Conservation (phyloP, 306 rosid species). For the Vicia faba region DNA sequence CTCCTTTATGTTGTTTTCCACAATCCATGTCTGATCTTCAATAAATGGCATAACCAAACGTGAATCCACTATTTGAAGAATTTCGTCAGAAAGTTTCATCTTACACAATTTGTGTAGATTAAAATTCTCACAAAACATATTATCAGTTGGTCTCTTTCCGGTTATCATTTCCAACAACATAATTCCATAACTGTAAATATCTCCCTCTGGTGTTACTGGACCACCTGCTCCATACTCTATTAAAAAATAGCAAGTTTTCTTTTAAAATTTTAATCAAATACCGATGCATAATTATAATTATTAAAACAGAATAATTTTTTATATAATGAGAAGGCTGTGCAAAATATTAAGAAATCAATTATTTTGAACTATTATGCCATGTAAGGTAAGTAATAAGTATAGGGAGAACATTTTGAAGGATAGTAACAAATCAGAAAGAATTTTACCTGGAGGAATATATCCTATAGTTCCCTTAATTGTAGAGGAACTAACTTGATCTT, state of each 20-base stretch:
- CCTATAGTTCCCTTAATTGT: slow-evolving; percentile 43
- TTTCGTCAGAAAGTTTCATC: slow-evolving; percentile 23
- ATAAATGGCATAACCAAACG: not conserved
- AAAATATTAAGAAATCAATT: no score
- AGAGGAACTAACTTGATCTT: slow-evolving; percentile 32
- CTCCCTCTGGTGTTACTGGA: no score
- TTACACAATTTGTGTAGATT: slow-evolving; percentile 30
- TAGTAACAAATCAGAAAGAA: not conserved
- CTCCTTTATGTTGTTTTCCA: not conserved
- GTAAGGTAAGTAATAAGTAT: no score
- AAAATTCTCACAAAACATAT: slow-evolving; percentile 20
- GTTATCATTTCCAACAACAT: slow-evolving; percentile 7
- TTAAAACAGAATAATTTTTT: no score
- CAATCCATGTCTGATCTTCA: not conserved
- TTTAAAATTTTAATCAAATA: no score
- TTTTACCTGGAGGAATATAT: slow-evolving; percentile 40
- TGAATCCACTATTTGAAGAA: slow-evolving; percentile 11
- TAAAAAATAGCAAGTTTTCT: no score
- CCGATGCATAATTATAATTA: not conserved
- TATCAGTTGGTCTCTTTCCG: slow-evolving; percentile 29
- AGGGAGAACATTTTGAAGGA: not conserved
- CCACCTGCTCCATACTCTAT: slow-evolving; percentile 13
- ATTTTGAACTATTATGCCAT: no score
- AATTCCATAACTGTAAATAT: no score
- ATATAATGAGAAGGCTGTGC: no score